A percentile compares a stretch with the other conserved stretches of the same genome.
Evolutionary conservation across 176 grass and related monocot genomes (phyloP).

Genomic region (Triticum turgidum): DNA sequence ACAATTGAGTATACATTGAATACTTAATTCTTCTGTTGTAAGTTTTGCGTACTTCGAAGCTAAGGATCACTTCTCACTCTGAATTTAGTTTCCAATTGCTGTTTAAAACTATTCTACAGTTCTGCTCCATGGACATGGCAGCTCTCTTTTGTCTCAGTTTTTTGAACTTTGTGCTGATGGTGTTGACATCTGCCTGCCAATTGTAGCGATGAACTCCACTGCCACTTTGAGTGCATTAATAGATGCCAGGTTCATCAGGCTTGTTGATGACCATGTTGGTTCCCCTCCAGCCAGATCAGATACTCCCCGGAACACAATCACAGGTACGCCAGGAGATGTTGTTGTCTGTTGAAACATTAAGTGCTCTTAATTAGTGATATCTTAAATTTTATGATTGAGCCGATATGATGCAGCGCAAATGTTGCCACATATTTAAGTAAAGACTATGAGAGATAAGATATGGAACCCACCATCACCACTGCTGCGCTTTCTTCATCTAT

Average conservation of each 20-base stretch:
- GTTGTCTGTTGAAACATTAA: slow-evolving; percentile 49
- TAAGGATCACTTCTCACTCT: not conserved
- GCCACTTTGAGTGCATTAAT: slow-evolving; percentile 78
- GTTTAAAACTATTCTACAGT: not conserved
- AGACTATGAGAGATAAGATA: not conserved
- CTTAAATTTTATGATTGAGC: not conserved
- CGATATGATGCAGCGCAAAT: not conserved
- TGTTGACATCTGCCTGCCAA: slow-evolving; percentile 45
- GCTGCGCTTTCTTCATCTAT: slow-evolving; percentile 83
- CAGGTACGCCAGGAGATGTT: slow-evolving; percentile 57
- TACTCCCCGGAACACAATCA: slow-evolving; percentile 83
- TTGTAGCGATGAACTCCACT: slow-evolving; percentile 58
- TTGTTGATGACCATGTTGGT: slow-evolving; percentile 67
- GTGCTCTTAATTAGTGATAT: not conserved
- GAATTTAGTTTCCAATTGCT: not conserved
- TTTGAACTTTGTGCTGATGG: slow-evolving; percentile 18
- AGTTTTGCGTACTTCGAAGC: not conserved
- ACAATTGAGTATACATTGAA: not conserved
- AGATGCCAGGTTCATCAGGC: slow-evolving; percentile 69
- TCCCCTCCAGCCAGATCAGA: slow-evolving; percentile 86
- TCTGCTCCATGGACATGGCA: not conserved
- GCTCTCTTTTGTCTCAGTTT: slow-evolving; percentile 17
- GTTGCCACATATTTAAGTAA: not conserved
- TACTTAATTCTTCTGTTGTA: not conserved
- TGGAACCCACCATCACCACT: slow-evolving; percentile 69